Percentiles rank a stretch among this genome's conserved stretches.
Conservation (phyloP, 768 basidiomycete genomes). For the Mycena capillaripes region DNA sequence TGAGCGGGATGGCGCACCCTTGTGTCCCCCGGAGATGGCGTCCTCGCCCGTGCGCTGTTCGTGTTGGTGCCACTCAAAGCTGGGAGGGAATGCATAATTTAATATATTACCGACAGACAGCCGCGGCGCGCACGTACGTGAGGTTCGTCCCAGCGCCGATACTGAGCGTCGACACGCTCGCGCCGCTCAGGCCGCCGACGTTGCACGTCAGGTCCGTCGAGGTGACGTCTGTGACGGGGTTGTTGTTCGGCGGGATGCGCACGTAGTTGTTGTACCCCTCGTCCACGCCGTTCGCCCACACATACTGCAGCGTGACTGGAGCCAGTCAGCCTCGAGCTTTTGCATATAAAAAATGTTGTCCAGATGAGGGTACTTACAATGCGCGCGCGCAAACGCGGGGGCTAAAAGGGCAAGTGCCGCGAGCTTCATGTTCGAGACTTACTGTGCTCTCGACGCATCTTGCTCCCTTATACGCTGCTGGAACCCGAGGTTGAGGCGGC, state of each 20-base stretch:
- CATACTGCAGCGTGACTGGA: conserved; percentile 65
- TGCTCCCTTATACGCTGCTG: background rate
- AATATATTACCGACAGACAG: background rate
- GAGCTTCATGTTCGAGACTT: background rate
- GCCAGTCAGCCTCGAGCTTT: background rate
- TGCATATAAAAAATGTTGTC: background rate
- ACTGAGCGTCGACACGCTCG: conserved; percentile 53
- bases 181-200: conserved; percentile 60
- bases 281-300: conserved; percentile 67
- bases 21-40: conserved; percentile 64
- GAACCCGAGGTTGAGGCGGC: conserved; percentile 14
- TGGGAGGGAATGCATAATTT: conserved; percentile 33
- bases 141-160: conserved; percentile 61
- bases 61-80: conserved; percentile 71
- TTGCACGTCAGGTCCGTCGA: conserved; percentile 68
- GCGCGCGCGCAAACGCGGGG: conserved; percentile 19
- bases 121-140: conserved; percentile 42
- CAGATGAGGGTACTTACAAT: background rate
- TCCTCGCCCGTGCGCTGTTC: conserved; percentile 67
- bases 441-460: background rate
- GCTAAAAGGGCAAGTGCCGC: background rate
- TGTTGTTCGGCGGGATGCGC: conserved; percentile 66
- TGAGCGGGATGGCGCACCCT: conserved; percentile 26
- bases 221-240: conserved; percentile 68
- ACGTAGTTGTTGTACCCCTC: conserved; percentile 61